Percentiles rank a stretch among this genome's conserved stretches.
Evolutionary conservation across 1,284 basidiomycete species (phyloP).

Genomic region (Blastosporella zonata): DNA sequence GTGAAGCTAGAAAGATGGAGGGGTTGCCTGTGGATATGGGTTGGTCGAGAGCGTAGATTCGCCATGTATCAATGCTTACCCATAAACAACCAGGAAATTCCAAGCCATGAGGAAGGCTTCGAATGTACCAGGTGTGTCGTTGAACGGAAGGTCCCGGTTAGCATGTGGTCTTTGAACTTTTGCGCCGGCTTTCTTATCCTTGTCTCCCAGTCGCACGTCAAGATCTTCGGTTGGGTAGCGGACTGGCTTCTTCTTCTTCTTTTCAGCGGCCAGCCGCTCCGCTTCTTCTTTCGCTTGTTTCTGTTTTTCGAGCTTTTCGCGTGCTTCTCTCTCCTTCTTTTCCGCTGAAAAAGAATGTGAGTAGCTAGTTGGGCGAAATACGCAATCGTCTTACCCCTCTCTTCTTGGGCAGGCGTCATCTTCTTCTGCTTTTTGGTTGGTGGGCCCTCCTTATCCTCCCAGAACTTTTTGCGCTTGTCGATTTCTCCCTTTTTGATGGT

Average conservation of each 20-base stretch:
- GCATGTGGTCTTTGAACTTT: slow-evolving; percentile 69
- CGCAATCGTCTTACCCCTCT: slow-evolving; percentile 50
- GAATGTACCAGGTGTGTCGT: slow-evolving; percentile 66
- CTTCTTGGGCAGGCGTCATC: slow-evolving; percentile 64
- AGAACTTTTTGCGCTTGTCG: slow-evolving; percentile 85
- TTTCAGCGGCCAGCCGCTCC: slow-evolving; percentile 66
- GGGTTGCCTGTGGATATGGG: slow-evolving; percentile 52
- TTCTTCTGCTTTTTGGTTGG: slow-evolving; percentile 81
- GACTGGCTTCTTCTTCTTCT: slow-evolving; percentile 86
- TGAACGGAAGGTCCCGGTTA: slow-evolving; percentile 71
- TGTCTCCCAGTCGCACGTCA: slow-evolving; percentile 72
- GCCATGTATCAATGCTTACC: slow-evolving; percentile 48
- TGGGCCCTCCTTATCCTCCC: slow-evolving; percentile 80
- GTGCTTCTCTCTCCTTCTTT: slow-evolving; percentile 64
- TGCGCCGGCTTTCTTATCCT: slow-evolving; percentile 75
- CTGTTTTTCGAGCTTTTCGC: slow-evolving; percentile 64
- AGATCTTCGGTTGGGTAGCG: slow-evolving; percentile 86
- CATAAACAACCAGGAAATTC: slow-evolving; percentile 91
- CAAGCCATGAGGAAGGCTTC: slow-evolving; percentile 87
- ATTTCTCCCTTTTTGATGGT: slow-evolving; percentile 82
- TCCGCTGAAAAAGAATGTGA: slow-evolving; percentile 42
- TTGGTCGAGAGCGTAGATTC: slow-evolving; percentile 6
- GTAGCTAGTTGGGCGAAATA: slow-evolving; percentile 11
- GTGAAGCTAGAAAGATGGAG: slow-evolving; percentile 89
- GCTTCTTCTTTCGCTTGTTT: slow-evolving; percentile 68